Evolutionary conservation across 2,329 filamentous ascomycete genomes (phyloP), one percentile per base, ranked within the genome.

Genomic region (Lasiodiplodia citricola): DNA sequence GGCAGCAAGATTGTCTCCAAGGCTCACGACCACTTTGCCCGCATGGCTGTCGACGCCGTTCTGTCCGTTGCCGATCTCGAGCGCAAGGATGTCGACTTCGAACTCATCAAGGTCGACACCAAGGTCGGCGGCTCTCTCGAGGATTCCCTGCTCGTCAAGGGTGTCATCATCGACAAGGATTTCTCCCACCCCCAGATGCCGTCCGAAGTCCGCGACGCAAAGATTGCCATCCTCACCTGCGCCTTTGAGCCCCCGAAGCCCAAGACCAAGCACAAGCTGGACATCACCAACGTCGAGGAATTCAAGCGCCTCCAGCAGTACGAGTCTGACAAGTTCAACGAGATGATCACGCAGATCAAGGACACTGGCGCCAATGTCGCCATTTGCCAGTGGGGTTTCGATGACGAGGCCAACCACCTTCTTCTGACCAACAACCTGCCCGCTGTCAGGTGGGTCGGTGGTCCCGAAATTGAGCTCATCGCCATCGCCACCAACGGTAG

Each of bases 111-210:
- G 87, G 95, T 99, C 64, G 96, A 99, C 77, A 95, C 96, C 76
- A 99, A 99, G 86, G 94, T 98, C 44, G 96, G 96, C 75, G 96
- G 96, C 70, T 84, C 95, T 35, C 87, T 99, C 21, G 95, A 98
- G 82, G 96, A 99, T 81, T 92, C 94, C 6, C 84, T 98, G 37
- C 89, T 99, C 54, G 95, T 99, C 75, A 96, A 98, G 84, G 96
- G 96, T 80, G 96, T 99, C 73, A 97, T 99, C 80, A 88, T 99
- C 80, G 96, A 99, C 88, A 99, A 99, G 86, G 96, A 99, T 84
- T 99, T 99, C 82, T 98, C 96, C 44, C 96, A 99, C 81, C 96
- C 96, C 14, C 96, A 99, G 84, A 99, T 99, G 96, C 96, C 96
- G 13, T 92, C 92, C 63, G 94, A 97, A 82, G 95, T 99, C 72